A percentile compares a stretch with the other conserved stretches of the same genome.
Evolutionary conservation across 2,329 filamentous ascomycete genomes (phyloP).

Genomic region (Aspergillus pseudoviridinutans): DNA sequence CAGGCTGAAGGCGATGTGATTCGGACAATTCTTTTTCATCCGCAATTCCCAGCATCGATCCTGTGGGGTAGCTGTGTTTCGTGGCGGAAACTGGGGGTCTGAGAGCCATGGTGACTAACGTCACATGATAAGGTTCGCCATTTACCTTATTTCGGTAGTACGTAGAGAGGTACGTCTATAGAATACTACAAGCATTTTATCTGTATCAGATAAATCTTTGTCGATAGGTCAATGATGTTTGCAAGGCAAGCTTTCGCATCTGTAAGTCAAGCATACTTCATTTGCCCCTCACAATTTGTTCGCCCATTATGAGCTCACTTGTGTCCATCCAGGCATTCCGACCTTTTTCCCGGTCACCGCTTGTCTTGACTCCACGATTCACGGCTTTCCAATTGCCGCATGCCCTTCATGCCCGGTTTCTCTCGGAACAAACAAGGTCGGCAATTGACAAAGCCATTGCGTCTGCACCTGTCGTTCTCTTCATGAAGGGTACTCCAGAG

Average conservation of each 20-base stretch:
- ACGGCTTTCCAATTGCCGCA: slow-evolving; percentile 36
- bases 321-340: slow-evolving; percentile 24
- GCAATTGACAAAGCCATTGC: slow-evolving; percentile 88
- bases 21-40: not conserved
- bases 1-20: not conserved
- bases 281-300: not conserved
- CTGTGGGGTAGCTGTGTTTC: not conserved
- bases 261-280: not conserved
- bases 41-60: not conserved
- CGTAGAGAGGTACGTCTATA: too few species aligned
- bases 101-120: not conserved
- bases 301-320: not conserved
- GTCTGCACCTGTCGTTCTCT: slow-evolving; percentile 88
- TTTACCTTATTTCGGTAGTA: too few species aligned
- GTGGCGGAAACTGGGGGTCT: not conserved
- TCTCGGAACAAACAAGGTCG: slow-evolving; percentile 73
- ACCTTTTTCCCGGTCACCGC: slow-evolving; percentile 24
- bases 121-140: not conserved
- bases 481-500: slow-evolving; percentile 99
- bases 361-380: slow-evolving; percentile 17
- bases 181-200: not conserved
- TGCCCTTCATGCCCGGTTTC: slow-evolving; percentile 52
- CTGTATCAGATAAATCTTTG: not conserved
- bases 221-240: not conserved
- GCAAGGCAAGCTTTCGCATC: not conserved